A percentile compares a stretch with the other conserved stretches of the same genome.
Conservation (phyloP, 148 eudicot species). For the Spergularia marina region DNA sequence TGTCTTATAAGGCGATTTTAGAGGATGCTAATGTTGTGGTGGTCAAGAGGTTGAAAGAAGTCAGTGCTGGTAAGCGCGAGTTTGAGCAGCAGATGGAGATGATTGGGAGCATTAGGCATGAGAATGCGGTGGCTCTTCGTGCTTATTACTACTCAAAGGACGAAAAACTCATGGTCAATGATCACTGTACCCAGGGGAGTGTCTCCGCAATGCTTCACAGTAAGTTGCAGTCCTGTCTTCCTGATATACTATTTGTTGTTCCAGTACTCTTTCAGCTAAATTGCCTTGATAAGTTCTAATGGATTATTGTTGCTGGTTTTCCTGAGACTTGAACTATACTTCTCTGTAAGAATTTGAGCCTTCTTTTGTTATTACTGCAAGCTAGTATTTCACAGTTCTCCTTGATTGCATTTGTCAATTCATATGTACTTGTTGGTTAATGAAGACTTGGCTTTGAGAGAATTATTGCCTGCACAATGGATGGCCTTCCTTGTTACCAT, state of each 20-base stretch:
- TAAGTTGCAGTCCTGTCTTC: conserved; percentile 34
- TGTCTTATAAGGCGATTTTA: conserved; percentile 74
- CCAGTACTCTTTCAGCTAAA: neutral
- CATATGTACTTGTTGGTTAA: no score
- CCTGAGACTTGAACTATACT: no score
- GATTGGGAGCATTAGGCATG: conserved; percentile 80
- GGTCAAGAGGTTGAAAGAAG: conserved; percentile 92
- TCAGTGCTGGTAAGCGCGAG: conserved; percentile 73
- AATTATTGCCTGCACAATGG: no score
- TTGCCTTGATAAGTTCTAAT: neutral
- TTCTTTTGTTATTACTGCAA: no score
- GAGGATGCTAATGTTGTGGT: conserved; percentile 82
- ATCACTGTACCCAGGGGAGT: conserved; percentile 68
- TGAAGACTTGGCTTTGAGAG: no score
- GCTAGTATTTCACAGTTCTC: no score
- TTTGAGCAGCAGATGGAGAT: conserved; percentile 92
- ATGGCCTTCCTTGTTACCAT: no score
- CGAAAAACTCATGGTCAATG: conserved; percentile 88
- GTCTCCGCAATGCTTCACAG: conserved; percentile 76
- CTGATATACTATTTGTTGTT: neutral
- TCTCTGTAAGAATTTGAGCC: no score
- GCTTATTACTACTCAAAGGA: conserved; percentile 94
- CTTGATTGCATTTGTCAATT: no score
- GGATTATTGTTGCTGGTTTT: neutral
- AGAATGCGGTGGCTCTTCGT: conserved; percentile 72